Evolutionary conservation across 495 filamentous ascomycete genomes (phyloP).

Genomic region (Podospora australis): DNA sequence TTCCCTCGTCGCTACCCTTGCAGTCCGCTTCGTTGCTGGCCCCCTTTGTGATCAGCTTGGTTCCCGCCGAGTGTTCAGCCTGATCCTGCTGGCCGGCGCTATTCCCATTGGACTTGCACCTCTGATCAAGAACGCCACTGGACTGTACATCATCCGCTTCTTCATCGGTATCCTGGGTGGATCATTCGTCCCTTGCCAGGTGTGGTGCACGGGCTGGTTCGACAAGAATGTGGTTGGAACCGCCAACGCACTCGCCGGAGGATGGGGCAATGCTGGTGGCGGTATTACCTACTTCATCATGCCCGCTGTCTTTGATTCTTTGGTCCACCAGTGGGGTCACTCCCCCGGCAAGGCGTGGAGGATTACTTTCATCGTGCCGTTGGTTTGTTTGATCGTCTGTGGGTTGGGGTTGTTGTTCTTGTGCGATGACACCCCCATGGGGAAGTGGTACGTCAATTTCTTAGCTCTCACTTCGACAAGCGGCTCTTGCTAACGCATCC

Average conservation of each 20-base stretch:
- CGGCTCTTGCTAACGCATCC: no score
- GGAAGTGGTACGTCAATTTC: conserved; percentile 48
- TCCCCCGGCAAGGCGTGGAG: conserved; percentile 70
- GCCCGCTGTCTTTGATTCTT: conserved; percentile 82
- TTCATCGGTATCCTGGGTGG: conserved; percentile 92
- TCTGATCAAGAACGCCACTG: conserved; percentile 58
- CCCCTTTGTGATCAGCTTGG: conserved; percentile 82
- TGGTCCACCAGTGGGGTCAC: conserved; percentile 54
- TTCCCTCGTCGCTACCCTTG: conserved; percentile 72
- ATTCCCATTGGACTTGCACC: conserved; percentile 83
- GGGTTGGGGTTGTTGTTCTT: conserved; percentile 65
- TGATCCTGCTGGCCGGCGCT: conserved; percentile 63
- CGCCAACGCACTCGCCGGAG: conserved; percentile 80
- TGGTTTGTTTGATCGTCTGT: conserved; percentile 61
- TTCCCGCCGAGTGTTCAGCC: conserved; percentile 73
- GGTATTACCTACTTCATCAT: conserved; percentile 88
- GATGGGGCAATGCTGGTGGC: conserved; percentile 85
- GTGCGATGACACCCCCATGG: conserved; percentile 80
- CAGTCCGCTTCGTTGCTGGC: conserved; percentile 77
- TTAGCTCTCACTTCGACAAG: not conserved
- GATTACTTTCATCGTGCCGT: conserved; percentile 75
- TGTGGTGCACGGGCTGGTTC: conserved; percentile 93
- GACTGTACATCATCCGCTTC: conserved; percentile 75
- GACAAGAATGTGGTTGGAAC: conserved; percentile 93
- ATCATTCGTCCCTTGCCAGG: conserved; percentile 89